phyloP scores from a whole-genome alignment of 2,329 filamentous ascomycete genomes.

The Coniella vitis region DNA sequence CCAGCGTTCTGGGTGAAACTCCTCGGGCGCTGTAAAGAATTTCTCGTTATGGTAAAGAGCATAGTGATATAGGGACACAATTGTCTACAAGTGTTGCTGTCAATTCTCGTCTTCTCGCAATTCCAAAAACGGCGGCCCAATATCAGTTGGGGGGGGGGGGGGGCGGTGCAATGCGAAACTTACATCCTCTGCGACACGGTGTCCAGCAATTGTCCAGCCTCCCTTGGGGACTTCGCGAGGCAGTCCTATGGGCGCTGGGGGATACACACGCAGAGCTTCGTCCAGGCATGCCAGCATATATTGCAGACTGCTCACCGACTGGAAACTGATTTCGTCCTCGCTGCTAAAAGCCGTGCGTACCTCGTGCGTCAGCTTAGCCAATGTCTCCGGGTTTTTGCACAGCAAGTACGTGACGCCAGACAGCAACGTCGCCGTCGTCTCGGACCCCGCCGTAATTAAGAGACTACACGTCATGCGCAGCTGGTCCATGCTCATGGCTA shows the following conservation, averaged over 20 bases:
- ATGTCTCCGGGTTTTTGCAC: slow-evolving; percentile 19
- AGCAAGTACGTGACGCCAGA: slow-evolving; percentile 17
- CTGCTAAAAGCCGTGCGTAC: slow-evolving; percentile 26
- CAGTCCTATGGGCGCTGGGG: slow-evolving; percentile 18
- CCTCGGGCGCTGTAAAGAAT: slow-evolving; percentile 27
- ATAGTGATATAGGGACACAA: slow-evolving; percentile 26
- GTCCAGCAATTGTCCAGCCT: slow-evolving; percentile 9
- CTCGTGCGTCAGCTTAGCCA: slow-evolving; percentile 27
- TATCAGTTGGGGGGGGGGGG: background rate
- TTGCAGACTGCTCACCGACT: slow-evolving; percentile 20
- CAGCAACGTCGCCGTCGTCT: slow-evolving; percentile 17
- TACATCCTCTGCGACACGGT: slow-evolving; percentile 12
- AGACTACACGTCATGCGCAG: background rate
- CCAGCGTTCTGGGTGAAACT: slow-evolving; percentile 30
- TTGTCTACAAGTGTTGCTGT: slow-evolving; percentile 19
- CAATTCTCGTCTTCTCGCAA: background rate
- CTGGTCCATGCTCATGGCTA: background rate
- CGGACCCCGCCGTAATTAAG: slow-evolving; percentile 12
- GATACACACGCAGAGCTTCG: slow-evolving; percentile 32
- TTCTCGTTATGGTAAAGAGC: slow-evolving; percentile 23
- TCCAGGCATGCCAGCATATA: slow-evolving; percentile 32
- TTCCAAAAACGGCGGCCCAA: background rate
- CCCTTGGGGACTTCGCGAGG: slow-evolving; percentile 9
- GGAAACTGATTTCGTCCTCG: slow-evolving; percentile 27
- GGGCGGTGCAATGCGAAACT: background rate